Conservation (phyloP, 371 early-diverging fungal species). For the Mucor saturninus region DNA sequence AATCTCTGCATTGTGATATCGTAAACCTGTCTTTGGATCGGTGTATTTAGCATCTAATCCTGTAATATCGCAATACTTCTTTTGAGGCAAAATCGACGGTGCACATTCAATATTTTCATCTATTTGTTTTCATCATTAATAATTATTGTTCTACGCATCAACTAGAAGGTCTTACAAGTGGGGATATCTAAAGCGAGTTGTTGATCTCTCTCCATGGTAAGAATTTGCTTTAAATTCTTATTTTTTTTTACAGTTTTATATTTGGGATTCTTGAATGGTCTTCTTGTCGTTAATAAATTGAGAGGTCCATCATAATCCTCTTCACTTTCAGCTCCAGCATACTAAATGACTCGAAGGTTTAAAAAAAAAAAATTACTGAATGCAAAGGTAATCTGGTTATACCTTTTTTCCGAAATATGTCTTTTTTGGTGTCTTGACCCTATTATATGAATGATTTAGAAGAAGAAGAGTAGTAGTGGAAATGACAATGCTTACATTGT, state of each 20-base stretch:
- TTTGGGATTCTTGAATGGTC: constrained; percentile 74
- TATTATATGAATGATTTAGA: constrained; percentile 1
- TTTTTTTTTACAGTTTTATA: constrained; percentile 72
- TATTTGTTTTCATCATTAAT: constrained; percentile 17
- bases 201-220: constrained; percentile 70
- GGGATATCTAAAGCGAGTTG: constrained; percentile 70
- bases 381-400: neutral
- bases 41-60: constrained; percentile 85
- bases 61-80: constrained; percentile 93
- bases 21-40: constrained; percentile 86
- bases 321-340: constrained; percentile 19
- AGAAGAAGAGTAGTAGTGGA: neutral
- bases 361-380: neutral
- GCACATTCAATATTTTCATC: constrained; percentile 85
- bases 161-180: constrained; percentile 61
- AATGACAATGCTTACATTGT: neutral
- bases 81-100: constrained; percentile 82
- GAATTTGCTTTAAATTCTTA: constrained; percentile 80
- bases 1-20: constrained; percentile 84
- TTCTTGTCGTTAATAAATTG: constrained; percentile 37
- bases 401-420: constrained; percentile 25
- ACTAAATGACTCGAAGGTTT: constrained; percentile 1
- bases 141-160: too few species aligned
- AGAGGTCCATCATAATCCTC: constrained; percentile 35
- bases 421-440: constrained; percentile 22